A percentile compares a stretch with the other conserved stretches of the same genome.
These are phyloP conservation scores for Chrysanthemum makinoi DNA, from an alignment of 129 eudicot species.

Conservation along the genomic window DNA sequence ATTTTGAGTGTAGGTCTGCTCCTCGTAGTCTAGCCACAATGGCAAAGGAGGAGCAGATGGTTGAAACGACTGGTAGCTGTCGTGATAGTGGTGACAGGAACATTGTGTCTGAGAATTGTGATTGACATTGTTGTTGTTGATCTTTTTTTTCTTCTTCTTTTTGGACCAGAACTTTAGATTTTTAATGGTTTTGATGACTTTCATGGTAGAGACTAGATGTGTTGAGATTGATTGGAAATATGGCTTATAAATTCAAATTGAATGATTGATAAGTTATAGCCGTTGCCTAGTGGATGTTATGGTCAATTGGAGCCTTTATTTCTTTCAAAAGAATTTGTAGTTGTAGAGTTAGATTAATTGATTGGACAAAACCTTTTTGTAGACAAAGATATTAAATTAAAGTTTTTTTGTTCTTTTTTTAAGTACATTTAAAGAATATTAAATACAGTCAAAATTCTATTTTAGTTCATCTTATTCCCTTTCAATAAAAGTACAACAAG, in stretches of 20 bases:
- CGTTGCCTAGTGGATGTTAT: too few relatives aligned
- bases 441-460: too few relatives aligned
- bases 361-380: too few relatives aligned
- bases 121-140: conserved; percentile 11
- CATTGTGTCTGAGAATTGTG: conserved; percentile 25
- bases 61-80: conserved; percentile 31
- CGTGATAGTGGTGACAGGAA: conserved; percentile 34
- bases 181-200: conserved; percentile 58
- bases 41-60: conserved; percentile 79
- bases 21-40: conserved; percentile 50
- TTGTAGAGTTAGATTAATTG: too few relatives aligned
- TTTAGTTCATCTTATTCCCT: too few relatives aligned
- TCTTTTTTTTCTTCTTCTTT: conserved; percentile 47
- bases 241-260: not conserved
- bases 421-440: too few relatives aligned
- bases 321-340: too few relatives aligned
- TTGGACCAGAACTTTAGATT: conserved; percentile 72
- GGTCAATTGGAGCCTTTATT: too few relatives aligned
- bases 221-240: conserved; percentile 5
- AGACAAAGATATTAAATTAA: too few relatives aligned
- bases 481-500: too few relatives aligned
- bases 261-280: too few relatives aligned
- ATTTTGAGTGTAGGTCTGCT: conserved; percentile 27
- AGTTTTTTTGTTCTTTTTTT: too few relatives aligned
- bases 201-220: conserved; percentile 34